Evolutionary conservation across 2,329 filamentous ascomycete species (phyloP).

Genomic region (Fusarium verticillioides): DNA sequence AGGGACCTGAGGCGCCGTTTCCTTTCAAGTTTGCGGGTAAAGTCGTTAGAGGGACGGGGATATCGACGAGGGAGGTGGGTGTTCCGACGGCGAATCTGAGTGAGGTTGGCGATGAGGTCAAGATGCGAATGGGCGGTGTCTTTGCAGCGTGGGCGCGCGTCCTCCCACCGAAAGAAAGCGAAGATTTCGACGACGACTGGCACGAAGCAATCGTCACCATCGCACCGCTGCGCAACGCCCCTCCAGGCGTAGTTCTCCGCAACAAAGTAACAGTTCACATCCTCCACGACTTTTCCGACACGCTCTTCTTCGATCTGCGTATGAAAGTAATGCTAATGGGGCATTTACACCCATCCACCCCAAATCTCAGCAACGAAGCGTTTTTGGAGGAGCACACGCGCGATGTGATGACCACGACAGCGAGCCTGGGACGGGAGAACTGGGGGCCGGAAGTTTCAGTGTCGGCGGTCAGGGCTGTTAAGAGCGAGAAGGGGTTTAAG

Average conservation of each 20-base stretch:
- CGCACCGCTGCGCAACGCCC: constrained; percentile 59
- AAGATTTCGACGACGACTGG: constrained; percentile 60
- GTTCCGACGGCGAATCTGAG: constrained; percentile 66
- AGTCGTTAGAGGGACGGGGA: constrained; percentile 58
- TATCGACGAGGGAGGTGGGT: constrained; percentile 53
- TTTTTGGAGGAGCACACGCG: constrained; percentile 47
- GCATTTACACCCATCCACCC: constrained; percentile 58
- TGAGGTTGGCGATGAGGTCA: constrained; percentile 63
- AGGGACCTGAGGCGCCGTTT: constrained; percentile 64
- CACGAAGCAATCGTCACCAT: constrained; percentile 68
- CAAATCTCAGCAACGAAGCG: constrained; percentile 29
- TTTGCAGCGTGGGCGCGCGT: constrained; percentile 73
- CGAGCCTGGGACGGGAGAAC: constrained; percentile 57
- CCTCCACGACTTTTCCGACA: constrained; percentile 60
- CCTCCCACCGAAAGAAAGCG: constrained; percentile 46
- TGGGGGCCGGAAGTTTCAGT: constrained; percentile 58
- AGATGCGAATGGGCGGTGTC: constrained; percentile 66
- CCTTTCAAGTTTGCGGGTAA: constrained; percentile 63
- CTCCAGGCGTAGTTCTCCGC: constrained; percentile 59
- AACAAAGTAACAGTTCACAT: constrained; percentile 66
- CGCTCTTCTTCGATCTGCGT: constrained; percentile 54
- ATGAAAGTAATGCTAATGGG: constrained; percentile 70
- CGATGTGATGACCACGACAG: constrained; percentile 57
- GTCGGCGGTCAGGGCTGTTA: constrained; percentile 52
- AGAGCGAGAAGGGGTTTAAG: constrained; percentile 55